Conservation (phyloP, 768 basidiomycete species). For the Mycena amicta region DNA sequence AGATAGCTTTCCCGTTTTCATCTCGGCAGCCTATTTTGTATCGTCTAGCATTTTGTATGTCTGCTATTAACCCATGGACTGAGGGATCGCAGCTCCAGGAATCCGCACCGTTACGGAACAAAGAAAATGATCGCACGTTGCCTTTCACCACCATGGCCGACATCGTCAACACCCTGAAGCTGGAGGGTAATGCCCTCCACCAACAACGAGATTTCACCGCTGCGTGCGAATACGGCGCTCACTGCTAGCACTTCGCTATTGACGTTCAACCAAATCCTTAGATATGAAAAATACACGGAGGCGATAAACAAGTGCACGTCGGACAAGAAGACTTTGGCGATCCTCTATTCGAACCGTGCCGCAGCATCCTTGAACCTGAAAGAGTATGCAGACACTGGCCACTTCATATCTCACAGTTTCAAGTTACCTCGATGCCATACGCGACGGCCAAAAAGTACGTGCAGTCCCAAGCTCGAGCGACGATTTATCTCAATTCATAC, state of each 20-base stretch:
- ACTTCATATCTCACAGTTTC: background rate
- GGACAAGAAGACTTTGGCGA: background rate
- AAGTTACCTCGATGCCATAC: background rate
- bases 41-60: conserved; percentile 9
- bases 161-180: background rate
- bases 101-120: no score
- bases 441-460: background rate
- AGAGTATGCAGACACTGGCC: background rate
- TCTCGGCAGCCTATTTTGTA: conserved; percentile 12
- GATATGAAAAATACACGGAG: background rate
- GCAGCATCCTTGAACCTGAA: background rate
- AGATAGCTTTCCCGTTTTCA: no score
- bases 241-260: no score
- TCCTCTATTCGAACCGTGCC: background rate
- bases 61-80: background rate
- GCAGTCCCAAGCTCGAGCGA: no score
- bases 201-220: background rate
- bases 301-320: background rate
- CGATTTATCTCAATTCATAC: no score
- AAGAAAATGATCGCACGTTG: background rate
- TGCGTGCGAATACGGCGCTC: no score
- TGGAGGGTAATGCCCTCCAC: background rate
- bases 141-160: background rate
- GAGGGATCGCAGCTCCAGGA: no score
- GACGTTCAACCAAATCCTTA: no score